Evolutionary conservation across 441 rosid species (phyloP).

Genomic region (Brassica balearica): DNA sequence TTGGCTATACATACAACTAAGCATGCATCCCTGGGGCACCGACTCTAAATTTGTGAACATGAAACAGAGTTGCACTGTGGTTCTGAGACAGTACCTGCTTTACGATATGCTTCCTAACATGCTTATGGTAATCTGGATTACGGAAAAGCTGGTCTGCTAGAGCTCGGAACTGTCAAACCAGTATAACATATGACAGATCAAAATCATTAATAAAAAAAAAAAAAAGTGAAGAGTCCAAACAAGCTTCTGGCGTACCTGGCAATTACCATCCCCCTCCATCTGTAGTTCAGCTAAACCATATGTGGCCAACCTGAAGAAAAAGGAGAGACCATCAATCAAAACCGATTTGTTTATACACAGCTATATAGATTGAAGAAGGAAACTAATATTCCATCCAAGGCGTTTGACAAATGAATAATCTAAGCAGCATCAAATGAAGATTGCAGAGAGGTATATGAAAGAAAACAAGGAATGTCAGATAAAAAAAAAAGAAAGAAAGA

Average conservation of each 20-base stretch:
- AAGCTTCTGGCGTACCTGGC: slow-evolving; percentile 66
- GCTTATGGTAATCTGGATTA: slow-evolving; percentile 80
- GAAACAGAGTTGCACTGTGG: slow-evolving; percentile 23
- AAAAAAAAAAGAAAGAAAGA: slow-evolving; percentile 19
- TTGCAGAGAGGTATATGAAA: slow-evolving; percentile 5
- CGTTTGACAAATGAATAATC: neutral
- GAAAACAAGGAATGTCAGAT: slow-evolving; percentile 9
- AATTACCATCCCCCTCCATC: slow-evolving; percentile 97
- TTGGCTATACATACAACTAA: neutral
- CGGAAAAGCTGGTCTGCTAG: slow-evolving; percentile 92
- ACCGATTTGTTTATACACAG: neutral
- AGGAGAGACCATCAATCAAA: slow-evolving; percentile 20
- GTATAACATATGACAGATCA: slow-evolving; percentile 24
- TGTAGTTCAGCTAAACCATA: slow-evolving; percentile 88
- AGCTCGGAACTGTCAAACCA: slow-evolving; percentile 79
- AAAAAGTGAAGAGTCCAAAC: neutral
- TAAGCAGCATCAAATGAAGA: slow-evolving; percentile 7
- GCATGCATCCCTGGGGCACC: neutral
- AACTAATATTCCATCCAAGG: slow-evolving; percentile 3
- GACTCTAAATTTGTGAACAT: slow-evolving; percentile 9
- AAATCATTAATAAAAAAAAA: neutral
- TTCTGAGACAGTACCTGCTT: slow-evolving; percentile 70
- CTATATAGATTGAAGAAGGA: neutral
- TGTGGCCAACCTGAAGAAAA: slow-evolving; percentile 66
- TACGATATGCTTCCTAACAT: slow-evolving; percentile 77